Percentiles rank a stretch among this genome's conserved stretches.
These are phyloP conservation scores for Metschnikowia cerradonensis DNA, from an alignment of 805 yeast genomes.

Conservation along the genomic window DNA sequence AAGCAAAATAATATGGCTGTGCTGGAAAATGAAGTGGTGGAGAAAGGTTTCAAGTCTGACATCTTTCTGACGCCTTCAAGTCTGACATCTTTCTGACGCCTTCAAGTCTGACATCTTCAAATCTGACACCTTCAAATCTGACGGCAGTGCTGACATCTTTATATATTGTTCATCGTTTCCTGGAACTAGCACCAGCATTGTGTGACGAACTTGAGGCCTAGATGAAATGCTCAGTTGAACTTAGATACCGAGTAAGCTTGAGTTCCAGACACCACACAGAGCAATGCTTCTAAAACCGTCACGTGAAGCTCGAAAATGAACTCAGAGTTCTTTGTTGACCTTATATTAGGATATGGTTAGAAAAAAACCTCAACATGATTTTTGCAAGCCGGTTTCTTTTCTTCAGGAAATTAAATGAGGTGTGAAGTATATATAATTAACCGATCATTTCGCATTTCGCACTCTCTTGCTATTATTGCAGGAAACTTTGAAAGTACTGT, in stretches of 20 bases:
- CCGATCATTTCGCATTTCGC: not conserved
- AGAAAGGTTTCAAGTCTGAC: too few relatives aligned
- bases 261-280: not conserved
- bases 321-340: not conserved
- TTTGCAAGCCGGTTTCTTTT: not conserved
- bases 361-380: not conserved
- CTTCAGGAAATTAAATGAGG: not conserved
- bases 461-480: not conserved
- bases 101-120: too few relatives aligned
- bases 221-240: not conserved
- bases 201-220: not conserved
- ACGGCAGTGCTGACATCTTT: not conserved
- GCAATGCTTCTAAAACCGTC: not conserved
- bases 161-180: not conserved
- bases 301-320: not conserved
- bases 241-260: not conserved
- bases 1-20: too few relatives aligned
- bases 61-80: too few relatives aligned
- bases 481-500: not conserved
- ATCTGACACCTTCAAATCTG: slow-evolving; percentile 25
- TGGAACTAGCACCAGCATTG: slow-evolving; percentile 5
- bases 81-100: too few relatives aligned
- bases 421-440: too few relatives aligned
- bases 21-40: too few relatives aligned
- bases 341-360: not conserved